These are phyloP conservation scores for Pestalotiopsis sp. DNA, from an alignment of 2,329 filamentous ascomycete genomes.

Conservation along the genomic window DNA sequence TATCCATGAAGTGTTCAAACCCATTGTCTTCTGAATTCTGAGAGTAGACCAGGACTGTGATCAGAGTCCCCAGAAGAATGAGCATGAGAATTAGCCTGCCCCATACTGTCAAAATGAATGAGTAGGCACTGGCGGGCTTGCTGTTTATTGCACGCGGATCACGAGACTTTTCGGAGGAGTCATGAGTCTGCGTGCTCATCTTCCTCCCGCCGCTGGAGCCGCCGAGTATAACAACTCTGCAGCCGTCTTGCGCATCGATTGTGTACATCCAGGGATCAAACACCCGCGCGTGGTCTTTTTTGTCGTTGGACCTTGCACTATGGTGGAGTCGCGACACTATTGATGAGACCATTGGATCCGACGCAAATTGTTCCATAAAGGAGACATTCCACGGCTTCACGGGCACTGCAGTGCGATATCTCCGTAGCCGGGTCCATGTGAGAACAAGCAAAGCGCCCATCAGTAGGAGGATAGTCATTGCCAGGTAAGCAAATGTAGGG, in stretches of 20 bases:
- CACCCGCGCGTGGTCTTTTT: constrained; percentile 20
- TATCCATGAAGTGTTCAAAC: constrained; percentile 45
- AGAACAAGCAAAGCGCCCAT: constrained; percentile 30
- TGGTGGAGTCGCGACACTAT: constrained; percentile 19
- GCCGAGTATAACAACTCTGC: not conserved
- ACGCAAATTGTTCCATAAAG: constrained; percentile 33
- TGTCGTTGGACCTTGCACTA: constrained; percentile 14
- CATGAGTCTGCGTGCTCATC: not conserved
- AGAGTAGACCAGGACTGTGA: constrained; percentile 40
- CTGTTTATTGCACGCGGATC: constrained; percentile 13
- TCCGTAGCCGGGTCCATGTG: constrained; percentile 24
- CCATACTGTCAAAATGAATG: constrained; percentile 27
- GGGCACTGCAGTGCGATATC: constrained; percentile 34
- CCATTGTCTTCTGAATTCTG: constrained; percentile 28
- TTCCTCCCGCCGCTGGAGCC: not conserved
- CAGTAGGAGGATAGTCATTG: constrained; percentile 27
- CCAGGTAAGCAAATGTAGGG: constrained; percentile 23
- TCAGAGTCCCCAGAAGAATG: constrained; percentile 30
- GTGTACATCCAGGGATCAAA: not conserved
- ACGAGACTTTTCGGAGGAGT: not conserved
- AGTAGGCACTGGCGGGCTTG: constrained; percentile 27
- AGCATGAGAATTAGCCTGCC: constrained; percentile 27
- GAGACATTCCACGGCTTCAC: constrained; percentile 39
- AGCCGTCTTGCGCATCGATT: not conserved
- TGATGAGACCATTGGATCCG: constrained; percentile 24